Evolutionary conservation across 2,329 filamentous ascomycete genomes (phyloP).

Genomic region (Mycosphaerella sp.): DNA sequence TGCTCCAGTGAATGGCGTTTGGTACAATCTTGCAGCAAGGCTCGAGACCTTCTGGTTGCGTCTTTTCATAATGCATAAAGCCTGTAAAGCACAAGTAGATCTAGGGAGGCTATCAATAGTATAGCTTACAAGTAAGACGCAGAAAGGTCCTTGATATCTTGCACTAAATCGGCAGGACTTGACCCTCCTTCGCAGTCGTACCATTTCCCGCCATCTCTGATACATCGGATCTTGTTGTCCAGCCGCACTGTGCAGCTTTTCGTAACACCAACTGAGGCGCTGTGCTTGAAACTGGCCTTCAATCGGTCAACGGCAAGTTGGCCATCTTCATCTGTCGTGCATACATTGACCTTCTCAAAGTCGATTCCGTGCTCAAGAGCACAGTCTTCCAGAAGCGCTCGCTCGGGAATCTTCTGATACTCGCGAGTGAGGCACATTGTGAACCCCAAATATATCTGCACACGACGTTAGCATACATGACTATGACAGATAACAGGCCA

Average conservation of each 20-base stretch:
- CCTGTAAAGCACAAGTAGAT: background rate
- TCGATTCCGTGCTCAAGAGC: conserved; percentile 86
- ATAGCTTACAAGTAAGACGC: conserved; percentile 11
- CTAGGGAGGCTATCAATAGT: background rate
- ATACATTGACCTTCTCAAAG: conserved; percentile 73
- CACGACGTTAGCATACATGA: background rate
- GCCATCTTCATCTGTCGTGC: conserved; percentile 70
- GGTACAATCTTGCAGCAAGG: no score
- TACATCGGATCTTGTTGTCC: conserved; percentile 73
- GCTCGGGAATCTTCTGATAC: conserved; percentile 70
- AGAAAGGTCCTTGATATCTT: conserved; percentile 51
- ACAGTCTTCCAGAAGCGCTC: conserved; percentile 75
- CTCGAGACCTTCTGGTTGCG: no score
- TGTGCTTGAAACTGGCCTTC: conserved; percentile 57
- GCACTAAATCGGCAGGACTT: conserved; percentile 64
- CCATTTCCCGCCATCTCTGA: conserved; percentile 75
- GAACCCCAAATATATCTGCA: conserved; percentile 68
- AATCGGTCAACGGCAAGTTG: conserved; percentile 55
- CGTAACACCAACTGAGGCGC: conserved; percentile 43
- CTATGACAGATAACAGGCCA: background rate
- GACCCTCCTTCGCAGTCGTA: conserved; percentile 66
- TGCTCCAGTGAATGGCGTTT: no score
- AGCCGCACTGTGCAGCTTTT: conserved; percentile 54
- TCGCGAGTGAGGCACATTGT: conserved; percentile 79
- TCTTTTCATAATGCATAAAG: background rate